Percentiles rank a stretch among this genome's conserved stretches.
Conservation (phyloP, 495 filamentous ascomycete species). For the Rusavskia elegans region DNA sequence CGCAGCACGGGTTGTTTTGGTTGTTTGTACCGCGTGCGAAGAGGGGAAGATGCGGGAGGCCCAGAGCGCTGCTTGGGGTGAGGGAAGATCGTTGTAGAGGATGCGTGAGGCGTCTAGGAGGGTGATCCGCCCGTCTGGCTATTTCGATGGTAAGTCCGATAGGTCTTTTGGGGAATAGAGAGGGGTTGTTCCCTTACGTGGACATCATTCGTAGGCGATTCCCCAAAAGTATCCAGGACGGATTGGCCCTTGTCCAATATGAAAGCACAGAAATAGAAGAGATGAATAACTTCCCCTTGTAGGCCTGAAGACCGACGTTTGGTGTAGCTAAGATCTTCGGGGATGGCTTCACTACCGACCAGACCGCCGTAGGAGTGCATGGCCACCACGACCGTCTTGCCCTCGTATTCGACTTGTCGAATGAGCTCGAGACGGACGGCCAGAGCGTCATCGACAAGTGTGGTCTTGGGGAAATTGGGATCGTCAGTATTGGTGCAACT, state of each 20-base stretch:
- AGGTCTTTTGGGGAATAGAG: no score
- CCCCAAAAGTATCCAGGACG: conserved; percentile 11
- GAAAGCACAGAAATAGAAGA: conserved; percentile 24
- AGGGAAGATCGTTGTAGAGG: conserved; percentile 17
- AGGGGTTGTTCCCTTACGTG: background rate
- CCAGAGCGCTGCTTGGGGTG: conserved; percentile 7
- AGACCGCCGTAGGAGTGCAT: conserved; percentile 27
- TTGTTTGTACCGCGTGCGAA: conserved; percentile 7
- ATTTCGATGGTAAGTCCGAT: no score
- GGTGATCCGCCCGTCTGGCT: conserved; percentile 1
- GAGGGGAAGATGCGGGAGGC: conserved; percentile 13
- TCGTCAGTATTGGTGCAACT: conserved; percentile 1
- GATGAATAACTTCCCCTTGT: conserved; percentile 24
- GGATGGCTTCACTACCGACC: conserved; percentile 23
- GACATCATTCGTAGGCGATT: conserved; percentile 1
- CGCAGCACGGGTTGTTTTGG: conserved; percentile 21
- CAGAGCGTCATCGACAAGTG: conserved; percentile 6
- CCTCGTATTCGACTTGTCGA: conserved; percentile 3
- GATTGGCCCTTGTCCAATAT: conserved; percentile 16
- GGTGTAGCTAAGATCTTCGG: conserved; percentile 20
- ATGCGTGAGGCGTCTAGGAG: background rate
- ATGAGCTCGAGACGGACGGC: conserved; percentile 1
- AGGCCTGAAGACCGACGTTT: conserved; percentile 16
- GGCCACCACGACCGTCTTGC: conserved; percentile 22
- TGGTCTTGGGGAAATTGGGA: background rate